Evolutionary conservation across 345 rosid genomes (phyloP).

Genomic region (Eutrema yunnanense): DNA sequence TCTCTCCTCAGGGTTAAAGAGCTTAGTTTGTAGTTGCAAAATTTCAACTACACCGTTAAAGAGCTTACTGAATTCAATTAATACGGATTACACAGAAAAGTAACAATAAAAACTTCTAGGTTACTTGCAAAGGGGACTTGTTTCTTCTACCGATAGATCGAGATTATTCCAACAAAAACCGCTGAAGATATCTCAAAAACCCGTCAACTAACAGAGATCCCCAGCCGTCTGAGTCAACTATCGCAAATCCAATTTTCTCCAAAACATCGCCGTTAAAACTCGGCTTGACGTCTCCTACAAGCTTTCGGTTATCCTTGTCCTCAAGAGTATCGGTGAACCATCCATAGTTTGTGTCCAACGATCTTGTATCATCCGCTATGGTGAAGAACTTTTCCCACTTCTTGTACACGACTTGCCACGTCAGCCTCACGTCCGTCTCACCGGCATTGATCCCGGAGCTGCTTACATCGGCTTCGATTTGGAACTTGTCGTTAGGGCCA

Average conservation of each 20-base stretch:
- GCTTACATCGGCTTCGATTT: constrained; percentile 10
- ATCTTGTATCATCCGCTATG: not conserved
- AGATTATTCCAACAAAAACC: not conserved
- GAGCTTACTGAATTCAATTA: no score
- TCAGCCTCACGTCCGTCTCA: not conserved
- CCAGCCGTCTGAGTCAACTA: not conserved
- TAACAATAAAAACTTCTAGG: not conserved
- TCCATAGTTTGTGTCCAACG: not conserved
- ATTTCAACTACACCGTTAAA: no score
- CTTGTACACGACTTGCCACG: not conserved
- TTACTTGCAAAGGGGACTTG: not conserved
- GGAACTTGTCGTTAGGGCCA: not conserved
- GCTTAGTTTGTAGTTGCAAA: no score
- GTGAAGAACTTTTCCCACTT: not conserved
- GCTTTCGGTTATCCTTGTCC: not conserved
- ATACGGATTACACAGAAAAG: no score
- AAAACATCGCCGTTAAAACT: constrained; percentile 1
- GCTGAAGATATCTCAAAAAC: not conserved
- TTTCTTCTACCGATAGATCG: not conserved
- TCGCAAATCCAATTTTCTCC: not conserved
- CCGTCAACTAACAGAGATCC: not conserved
- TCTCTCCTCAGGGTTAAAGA: no score
- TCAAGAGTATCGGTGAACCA: constrained; percentile 5
- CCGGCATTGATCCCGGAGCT: not conserved
- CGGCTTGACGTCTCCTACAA: not conserved